Conservation (phyloP, 2,329 filamentous ascomycete species). For the Mollisiaceae sp. region DNA sequence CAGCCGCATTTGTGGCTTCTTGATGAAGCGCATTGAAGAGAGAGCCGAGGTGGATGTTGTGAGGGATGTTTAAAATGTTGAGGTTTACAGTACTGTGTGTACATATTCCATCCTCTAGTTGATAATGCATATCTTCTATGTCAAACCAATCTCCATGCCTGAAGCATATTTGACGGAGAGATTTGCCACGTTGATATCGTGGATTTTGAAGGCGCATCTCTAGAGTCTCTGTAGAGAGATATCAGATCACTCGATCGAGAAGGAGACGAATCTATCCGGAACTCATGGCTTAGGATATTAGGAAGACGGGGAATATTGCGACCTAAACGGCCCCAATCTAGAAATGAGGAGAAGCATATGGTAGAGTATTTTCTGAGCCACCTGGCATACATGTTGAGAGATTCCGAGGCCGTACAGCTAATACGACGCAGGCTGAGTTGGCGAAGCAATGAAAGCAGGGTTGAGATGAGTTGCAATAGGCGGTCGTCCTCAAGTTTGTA, state of each 20-base stretch:
- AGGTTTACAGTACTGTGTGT: not conserved
- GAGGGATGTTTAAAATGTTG: not conserved
- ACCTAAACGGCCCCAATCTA: too few species aligned
- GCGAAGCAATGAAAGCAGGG: not conserved
- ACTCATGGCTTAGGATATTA: too few species aligned
- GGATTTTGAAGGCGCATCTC: too few species aligned
- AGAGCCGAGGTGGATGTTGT: not conserved
- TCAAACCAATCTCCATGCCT: too few species aligned
- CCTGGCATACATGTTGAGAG: not conserved
- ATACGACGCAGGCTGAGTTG: not conserved
- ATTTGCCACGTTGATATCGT: too few species aligned
- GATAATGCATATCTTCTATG: not conserved
- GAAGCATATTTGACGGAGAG: too few species aligned
- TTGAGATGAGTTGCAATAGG: not conserved
- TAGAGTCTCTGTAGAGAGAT: too few species aligned
- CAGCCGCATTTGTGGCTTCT: slow-evolving; percentile 44
- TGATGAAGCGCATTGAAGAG: not conserved
- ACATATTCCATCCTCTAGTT: not conserved
- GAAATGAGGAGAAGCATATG: too few species aligned
- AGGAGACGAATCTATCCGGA: too few species aligned
- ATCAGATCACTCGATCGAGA: too few species aligned
- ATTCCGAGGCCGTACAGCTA: not conserved
- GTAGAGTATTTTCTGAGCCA: too few species aligned
- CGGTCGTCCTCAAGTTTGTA: not conserved
- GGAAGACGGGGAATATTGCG: too few species aligned